A percentile compares a stretch with the other conserved stretches of the same genome.
Conservation (phyloP, 257 asterid genomes). For the Solanum pimpinellifolium region DNA sequence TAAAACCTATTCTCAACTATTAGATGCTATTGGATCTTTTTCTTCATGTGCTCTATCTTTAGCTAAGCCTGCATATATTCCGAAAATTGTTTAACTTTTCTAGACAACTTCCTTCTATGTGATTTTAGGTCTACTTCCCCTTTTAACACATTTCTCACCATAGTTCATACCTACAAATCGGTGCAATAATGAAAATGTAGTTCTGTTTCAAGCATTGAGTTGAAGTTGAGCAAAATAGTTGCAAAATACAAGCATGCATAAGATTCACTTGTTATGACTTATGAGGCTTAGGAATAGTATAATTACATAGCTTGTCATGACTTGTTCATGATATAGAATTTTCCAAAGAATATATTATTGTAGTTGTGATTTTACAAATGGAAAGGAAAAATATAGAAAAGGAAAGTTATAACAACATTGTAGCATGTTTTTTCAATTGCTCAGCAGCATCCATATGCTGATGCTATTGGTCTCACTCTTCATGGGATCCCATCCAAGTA, state of each 20-base stretch:
- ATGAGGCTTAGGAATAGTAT: background rate
- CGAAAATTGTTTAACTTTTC: background rate
- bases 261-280: background rate
- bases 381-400: background rate
- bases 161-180: background rate
- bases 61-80: background rate
- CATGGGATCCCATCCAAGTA: background rate
- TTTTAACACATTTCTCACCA: background rate
- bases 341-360: background rate
- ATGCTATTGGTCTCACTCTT: background rate
- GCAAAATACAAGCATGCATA: background rate
- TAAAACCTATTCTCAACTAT: background rate
- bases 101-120: background rate
- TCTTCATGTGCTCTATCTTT: background rate
- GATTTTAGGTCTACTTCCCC: background rate
- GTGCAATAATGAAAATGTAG: background rate
- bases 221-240: background rate
- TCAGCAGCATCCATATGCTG: background rate
- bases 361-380: background rate
- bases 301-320: background rate
- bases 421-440: background rate
- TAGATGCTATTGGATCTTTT: background rate
- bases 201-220: background rate
- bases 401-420: background rate
- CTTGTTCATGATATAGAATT: background rate